These are phyloP conservation scores for Cylindrotheca fusiformis DNA, from an alignment of 108 stramenopile species.

Conservation along the genomic window DNA sequence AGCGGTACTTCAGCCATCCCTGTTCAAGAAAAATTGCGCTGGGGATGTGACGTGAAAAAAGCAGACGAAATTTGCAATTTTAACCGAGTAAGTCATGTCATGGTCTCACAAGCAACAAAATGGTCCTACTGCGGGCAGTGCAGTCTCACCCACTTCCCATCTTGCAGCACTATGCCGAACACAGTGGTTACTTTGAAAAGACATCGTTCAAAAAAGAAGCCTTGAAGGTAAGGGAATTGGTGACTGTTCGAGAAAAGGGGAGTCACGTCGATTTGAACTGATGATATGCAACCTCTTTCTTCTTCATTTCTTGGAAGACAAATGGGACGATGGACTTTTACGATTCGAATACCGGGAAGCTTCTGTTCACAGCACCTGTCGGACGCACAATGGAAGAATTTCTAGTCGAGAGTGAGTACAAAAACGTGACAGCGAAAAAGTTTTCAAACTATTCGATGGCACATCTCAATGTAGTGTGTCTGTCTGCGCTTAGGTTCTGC, in stretches of 20 bases:
- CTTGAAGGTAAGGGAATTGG: slow-evolving; percentile 1
- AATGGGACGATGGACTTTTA: slow-evolving; percentile 63
- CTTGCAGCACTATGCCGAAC: slow-evolving; percentile 61
- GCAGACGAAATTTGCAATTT: slow-evolving; percentile 89
- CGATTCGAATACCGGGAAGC: slow-evolving; percentile 85
- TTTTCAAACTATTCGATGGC: too few species aligned
- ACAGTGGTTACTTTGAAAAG: slow-evolving; percentile 43
- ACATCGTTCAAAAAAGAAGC: slow-evolving; percentile 54
- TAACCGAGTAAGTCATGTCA: slow-evolving; percentile 44
- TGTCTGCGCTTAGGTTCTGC: slow-evolving; percentile 4
- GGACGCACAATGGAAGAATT: slow-evolving; percentile 76
- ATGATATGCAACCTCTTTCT: too few species aligned
- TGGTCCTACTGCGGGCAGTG: too few species aligned
- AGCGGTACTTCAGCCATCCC: slow-evolving; percentile 22
- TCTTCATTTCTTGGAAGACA: slow-evolving; percentile 10
- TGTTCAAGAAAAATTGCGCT: slow-evolving; percentile 80
- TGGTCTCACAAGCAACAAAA: too few species aligned
- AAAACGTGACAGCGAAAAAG: too few species aligned
- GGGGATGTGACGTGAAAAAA: slow-evolving; percentile 64
- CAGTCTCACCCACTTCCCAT: neutral
- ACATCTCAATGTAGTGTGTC: too few species aligned
- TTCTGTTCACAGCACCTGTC: slow-evolving; percentile 72
- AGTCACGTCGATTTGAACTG: too few species aligned
- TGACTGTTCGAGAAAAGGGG: too few species aligned
- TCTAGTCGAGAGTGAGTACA: slow-evolving; percentile 51